Evolutionary conservation across 148 eudicot genomes (phyloP).

Genomic region (Silene latifolia): DNA sequence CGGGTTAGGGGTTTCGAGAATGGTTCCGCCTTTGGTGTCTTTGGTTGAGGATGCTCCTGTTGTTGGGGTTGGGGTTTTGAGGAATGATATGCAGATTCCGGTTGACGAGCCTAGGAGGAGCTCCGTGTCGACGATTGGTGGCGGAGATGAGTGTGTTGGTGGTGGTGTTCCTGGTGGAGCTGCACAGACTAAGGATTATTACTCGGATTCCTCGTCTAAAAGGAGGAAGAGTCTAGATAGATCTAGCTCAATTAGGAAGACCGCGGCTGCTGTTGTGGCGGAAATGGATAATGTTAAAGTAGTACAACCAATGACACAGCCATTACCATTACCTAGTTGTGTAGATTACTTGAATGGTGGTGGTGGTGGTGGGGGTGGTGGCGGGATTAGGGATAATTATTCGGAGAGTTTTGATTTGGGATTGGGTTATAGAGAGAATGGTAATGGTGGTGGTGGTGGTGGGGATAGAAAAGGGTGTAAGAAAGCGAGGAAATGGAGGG

Average conservation of each 20-base stretch:
- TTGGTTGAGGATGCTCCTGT: slow-evolving; percentile 72
- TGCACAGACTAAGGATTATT: slow-evolving; percentile 73
- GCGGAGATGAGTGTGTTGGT: not conserved
- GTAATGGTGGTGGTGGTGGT: too few species aligned
- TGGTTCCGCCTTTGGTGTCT: slow-evolving; percentile 71
- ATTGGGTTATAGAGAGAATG: slow-evolving; percentile 57
- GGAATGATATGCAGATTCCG: slow-evolving; percentile 66
- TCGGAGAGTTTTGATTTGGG: slow-evolving; percentile 76
- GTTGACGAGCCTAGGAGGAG: slow-evolving; percentile 47
- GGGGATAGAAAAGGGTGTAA: slow-evolving; percentile 52
- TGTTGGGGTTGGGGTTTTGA: slow-evolving; percentile 19
- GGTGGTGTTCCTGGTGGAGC: slow-evolving; percentile 62
- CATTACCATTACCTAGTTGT: slow-evolving; percentile 8
- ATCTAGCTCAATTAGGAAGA: slow-evolving; percentile 72
- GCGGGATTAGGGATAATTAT: slow-evolving; percentile 39
- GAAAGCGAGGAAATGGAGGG: slow-evolving; percentile 64
- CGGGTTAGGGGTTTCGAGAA: slow-evolving; percentile 36
- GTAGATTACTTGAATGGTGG: slow-evolving; percentile 38
- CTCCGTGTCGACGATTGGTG: slow-evolving; percentile 33
- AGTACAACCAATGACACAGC: slow-evolving; percentile 22
- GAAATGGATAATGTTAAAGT: slow-evolving; percentile 69
- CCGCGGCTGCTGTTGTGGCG: slow-evolving; percentile 74
- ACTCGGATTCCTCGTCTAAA: slow-evolving; percentile 69
- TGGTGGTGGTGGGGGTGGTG: slow-evolving; percentile 25
- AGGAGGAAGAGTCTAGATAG: slow-evolving; percentile 79